Conservation (phyloP, 1,284 basidiomycete species). For the Nidula niveotomentosa region DNA sequence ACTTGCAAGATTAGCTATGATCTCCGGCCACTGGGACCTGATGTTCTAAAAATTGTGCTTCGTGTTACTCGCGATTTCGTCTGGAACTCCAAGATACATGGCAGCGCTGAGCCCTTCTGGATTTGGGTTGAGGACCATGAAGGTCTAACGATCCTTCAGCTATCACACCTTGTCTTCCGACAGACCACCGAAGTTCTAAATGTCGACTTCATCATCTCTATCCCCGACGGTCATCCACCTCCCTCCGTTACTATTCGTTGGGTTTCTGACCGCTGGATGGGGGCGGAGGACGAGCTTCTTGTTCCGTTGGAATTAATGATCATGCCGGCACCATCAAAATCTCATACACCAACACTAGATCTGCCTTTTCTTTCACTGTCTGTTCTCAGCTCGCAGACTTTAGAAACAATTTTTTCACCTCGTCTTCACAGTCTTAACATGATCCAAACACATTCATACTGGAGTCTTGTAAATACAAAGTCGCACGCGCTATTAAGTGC, state of each 20-base stretch:
- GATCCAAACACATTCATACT: conserved; percentile 90
- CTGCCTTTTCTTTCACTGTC: conserved; percentile 77
- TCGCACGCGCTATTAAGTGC: conserved; percentile 81
- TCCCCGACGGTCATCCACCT: conserved; percentile 56
- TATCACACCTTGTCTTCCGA: conserved; percentile 72
- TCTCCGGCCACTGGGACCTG: conserved; percentile 81
- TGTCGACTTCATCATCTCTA: conserved; percentile 82
- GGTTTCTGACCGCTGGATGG: conserved; percentile 94
- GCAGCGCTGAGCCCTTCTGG: conserved; percentile 87
- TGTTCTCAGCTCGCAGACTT: conserved; percentile 41
- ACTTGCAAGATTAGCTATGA: conserved; percentile 66
- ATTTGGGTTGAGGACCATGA: conserved; percentile 93
- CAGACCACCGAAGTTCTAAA: conserved; percentile 59
- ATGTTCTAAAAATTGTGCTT: conserved; percentile 81
- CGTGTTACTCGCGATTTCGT: conserved; percentile 70
- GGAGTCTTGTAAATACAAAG: conserved; percentile 76
- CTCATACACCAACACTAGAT: conserved; percentile 74
- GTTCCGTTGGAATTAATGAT: conserved; percentile 70
- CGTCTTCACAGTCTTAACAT: conserved; percentile 71
- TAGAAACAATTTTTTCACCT: conserved; percentile 46
- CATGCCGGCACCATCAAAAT: conserved; percentile 73
- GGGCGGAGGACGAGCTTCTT: conserved; percentile 76
- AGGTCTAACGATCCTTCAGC: conserved; percentile 81
- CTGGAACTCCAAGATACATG: conserved; percentile 86
- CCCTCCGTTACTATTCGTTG: conserved; percentile 72